Evolutionary conservation across 257 asterid genomes (phyloP).

Genomic region (Scutellaria baicalensis): DNA sequence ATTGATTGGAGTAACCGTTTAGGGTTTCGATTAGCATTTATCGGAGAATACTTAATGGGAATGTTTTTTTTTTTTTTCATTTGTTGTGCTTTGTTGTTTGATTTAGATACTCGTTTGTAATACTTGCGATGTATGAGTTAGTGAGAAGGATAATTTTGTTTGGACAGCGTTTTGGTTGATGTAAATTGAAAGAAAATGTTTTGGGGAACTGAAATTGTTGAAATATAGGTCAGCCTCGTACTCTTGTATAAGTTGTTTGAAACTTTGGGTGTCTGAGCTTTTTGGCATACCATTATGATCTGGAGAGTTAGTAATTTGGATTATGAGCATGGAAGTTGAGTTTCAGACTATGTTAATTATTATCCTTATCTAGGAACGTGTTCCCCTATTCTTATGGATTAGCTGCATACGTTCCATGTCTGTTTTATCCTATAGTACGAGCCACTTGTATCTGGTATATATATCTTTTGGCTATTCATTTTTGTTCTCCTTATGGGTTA

Average conservation of each 20-base stretch:
- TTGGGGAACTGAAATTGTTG: neutral
- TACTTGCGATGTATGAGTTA: neutral
- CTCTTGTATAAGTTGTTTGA: neutral
- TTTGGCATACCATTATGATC: neutral
- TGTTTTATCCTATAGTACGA: neutral
- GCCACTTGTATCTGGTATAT: neutral
- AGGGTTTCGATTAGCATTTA: slow-evolving; percentile 30
- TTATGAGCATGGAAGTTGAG: neutral
- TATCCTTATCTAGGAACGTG: neutral
- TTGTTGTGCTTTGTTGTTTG: neutral
- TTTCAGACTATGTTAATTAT: neutral
- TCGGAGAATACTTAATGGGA: neutral
- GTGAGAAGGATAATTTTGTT: neutral
- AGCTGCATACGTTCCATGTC: neutral
- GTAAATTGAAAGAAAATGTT: neutral
- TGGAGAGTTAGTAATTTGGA: neutral
- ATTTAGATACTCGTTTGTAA: neutral
- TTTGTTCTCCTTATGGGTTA: neutral
- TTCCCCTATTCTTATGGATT: neutral
- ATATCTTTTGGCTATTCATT: neutral
- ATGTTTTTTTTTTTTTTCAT: neutral
- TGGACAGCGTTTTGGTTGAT: neutral
- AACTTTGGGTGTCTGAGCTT: neutral
- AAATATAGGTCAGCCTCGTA: neutral
- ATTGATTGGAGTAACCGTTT: neutral